Evolutionary conservation across 2,329 filamentous ascomycete species (phyloP), one percentile per base, ranked within the genome.

Genomic region (Penicillium sp.): DNA sequence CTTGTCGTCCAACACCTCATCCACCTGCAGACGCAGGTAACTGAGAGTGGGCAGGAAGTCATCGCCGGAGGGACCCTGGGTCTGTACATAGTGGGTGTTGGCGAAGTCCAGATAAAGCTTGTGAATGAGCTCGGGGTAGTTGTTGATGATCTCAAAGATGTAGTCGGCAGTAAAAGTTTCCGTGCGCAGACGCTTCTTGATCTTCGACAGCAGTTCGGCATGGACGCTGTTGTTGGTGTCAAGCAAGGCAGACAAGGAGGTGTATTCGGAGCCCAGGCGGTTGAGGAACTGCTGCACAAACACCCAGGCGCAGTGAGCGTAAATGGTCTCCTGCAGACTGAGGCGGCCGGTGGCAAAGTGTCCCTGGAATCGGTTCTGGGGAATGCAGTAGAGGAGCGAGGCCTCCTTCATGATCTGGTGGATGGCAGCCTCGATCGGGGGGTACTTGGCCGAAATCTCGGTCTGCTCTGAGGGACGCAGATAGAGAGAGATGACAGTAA

Each of bases 331-430:
- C 71, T 98, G 93, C 44, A 98, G 78, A 66, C 91, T 96, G 57
- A 98, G 78, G 61, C 86, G 82, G 43, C 91, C 91, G 13, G 82
- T 84, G 44, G 88, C 88, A 71, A 98, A 98, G 61, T 95, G 82
- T 50, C 80, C 77, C 73, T 96, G 92, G 70, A 98, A 89, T 73
- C 91, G 93, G 79, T 95, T 98, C 72, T 95, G 92, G 12, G 93
- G 93, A 59, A 98, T 87, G 71, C 93, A 98, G 82, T 97, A 98
- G 15, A 98, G 79, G 50, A 98, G 81, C 1, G 93, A 97, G 44
- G 95, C 86, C 72, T 98, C 93, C 80, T 97, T 97, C 77, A 93
- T 95, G 76, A 98, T 96, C 74, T 98, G 93, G 73, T 96, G 89
- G 59, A 98, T 95, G 2, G 92, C 93, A 60, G 92, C 87, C 64